Conservation (phyloP, 768 basidiomycete genomes). For the Terana coerulea region DNA sequence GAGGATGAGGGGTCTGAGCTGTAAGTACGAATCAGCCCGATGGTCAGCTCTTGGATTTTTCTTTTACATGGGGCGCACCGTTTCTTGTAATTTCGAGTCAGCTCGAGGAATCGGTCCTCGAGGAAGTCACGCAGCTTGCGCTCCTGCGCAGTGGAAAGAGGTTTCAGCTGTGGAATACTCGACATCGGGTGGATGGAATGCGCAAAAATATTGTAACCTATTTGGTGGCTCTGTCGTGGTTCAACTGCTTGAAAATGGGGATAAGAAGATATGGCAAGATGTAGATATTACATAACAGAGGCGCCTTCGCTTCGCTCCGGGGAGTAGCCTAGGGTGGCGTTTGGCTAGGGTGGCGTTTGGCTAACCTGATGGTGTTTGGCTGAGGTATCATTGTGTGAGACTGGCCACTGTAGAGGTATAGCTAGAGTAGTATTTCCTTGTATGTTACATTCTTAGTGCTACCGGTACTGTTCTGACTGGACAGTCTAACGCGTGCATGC, state of each 20-base stretch:
- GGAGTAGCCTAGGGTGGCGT: too few relatives aligned
- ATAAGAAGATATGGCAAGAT: too few relatives aligned
- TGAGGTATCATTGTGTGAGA: too few relatives aligned
- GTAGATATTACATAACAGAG: too few relatives aligned
- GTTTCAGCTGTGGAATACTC: too few relatives aligned
- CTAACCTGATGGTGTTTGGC: too few relatives aligned
- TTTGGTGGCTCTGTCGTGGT: too few relatives aligned
- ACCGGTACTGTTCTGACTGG: background rate
- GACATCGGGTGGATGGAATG: background rate
- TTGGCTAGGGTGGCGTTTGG: too few relatives aligned
- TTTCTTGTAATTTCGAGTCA: conserved; percentile 72
- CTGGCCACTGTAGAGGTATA: too few relatives aligned
- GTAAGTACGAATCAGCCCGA: background rate
- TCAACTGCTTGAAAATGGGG: too few relatives aligned
- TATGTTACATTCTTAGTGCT: conserved; percentile 23
- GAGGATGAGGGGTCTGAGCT: conserved; percentile 44
- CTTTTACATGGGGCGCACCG: conserved; percentile 64
- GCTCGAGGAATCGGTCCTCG: conserved; percentile 59
- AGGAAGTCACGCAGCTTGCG: conserved; percentile 59
- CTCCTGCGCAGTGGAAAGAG: conserved; percentile 44
- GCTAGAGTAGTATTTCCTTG: background rate
- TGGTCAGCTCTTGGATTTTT: too few relatives aligned
- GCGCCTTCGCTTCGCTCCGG: too few relatives aligned
- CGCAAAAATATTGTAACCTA: background rate
- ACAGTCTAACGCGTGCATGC: conserved; percentile 22